These are phyloP conservation scores for Leishmania tarentolae DNA, from an alignment of 208 protist genomes.

Conservation along the genomic window DNA sequence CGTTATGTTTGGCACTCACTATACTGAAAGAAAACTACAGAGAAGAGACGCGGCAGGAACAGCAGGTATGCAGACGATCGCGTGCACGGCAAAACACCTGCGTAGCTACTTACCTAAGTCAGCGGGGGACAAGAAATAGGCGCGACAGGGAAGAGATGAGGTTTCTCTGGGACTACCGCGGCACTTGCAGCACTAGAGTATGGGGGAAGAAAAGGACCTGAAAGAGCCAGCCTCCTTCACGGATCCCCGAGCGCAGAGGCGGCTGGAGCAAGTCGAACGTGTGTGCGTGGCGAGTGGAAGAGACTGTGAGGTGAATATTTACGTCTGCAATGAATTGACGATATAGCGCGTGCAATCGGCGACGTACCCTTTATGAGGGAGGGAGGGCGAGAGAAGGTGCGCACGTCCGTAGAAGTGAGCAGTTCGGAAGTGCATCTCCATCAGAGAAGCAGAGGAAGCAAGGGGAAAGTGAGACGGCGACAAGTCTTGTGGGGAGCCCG, in stretches of 20 bases:
- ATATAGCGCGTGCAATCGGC: not conserved
- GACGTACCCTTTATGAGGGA: not conserved
- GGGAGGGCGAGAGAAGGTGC: not conserved
- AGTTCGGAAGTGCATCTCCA: too few species aligned
- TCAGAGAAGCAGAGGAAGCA: too few species aligned
- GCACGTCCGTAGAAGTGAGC: not conserved
- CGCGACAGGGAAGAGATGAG: not conserved
- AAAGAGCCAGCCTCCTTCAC: not conserved
- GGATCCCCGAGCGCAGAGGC: not conserved
- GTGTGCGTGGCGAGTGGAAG: not conserved
- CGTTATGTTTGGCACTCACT: not conserved
- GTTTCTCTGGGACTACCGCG: not conserved
- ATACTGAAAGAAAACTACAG: not conserved
- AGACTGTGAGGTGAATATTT: not conserved
- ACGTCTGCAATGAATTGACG: not conserved
- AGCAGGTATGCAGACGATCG: not conserved
- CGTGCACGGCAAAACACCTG: not conserved
- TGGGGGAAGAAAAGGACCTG: not conserved
- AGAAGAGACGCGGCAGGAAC: not conserved
- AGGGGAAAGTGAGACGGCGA: not conserved
- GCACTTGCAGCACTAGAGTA: not conserved
- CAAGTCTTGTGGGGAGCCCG: not conserved
- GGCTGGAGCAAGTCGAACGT: not conserved
- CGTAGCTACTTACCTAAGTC: too few species aligned
- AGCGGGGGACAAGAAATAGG: too few species aligned